phyloP scores from a whole-genome alignment of 2,329 filamentous ascomycete genomes.

The Trichophyton rubrum region DNA sequence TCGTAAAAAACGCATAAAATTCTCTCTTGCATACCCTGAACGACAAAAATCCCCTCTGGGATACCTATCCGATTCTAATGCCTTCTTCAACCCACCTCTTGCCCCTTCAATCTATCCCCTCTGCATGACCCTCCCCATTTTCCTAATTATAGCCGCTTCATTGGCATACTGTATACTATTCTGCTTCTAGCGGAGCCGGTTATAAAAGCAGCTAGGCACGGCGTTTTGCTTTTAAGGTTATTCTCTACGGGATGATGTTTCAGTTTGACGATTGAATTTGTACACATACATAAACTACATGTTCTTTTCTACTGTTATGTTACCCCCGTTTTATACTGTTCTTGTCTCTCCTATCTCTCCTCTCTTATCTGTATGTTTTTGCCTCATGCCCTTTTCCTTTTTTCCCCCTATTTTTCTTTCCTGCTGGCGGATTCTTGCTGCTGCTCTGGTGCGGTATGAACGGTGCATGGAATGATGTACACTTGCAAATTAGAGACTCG shows the following conservation, averaged over 20 bases:
- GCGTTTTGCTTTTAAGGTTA: constrained; percentile 8
- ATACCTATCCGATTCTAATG: background rate
- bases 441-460: background rate
- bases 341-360: constrained; percentile 21
- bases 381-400: background rate
- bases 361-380: constrained; percentile 25
- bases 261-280: background rate
- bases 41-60: background rate
- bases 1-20: constrained; percentile 64
- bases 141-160: background rate
- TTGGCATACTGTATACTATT: constrained; percentile 9
- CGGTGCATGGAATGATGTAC: background rate
- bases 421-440: background rate
- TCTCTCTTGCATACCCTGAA: background rate
- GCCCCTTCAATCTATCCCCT: background rate
- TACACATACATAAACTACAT: constrained; percentile 3
- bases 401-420: background rate
- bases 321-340: background rate
- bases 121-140: background rate
- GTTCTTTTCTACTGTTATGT: background rate
- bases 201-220: constrained; percentile 9
- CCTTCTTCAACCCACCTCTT: background rate
- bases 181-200: constrained; percentile 5
- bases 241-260: constrained; percentile 3
- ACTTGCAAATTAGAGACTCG: background rate